phyloP scores from a whole-genome alignment of 768 basidiomycete species.

The Mycena chlorophos region DNA sequence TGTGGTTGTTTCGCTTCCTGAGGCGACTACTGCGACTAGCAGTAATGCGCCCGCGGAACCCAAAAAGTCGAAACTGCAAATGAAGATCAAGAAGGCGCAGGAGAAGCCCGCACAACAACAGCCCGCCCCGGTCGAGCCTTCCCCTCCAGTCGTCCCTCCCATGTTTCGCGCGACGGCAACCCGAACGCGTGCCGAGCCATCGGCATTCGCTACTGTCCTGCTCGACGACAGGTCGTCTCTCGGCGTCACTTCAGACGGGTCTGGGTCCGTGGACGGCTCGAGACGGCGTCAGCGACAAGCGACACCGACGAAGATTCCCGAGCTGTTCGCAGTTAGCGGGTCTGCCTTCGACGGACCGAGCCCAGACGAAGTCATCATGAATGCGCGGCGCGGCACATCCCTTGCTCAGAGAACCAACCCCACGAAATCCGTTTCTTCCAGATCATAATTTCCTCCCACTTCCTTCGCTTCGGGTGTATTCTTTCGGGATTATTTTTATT shows the following conservation, averaged over 20 bases:
- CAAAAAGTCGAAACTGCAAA: constrained; percentile 72
- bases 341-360: constrained; percentile 84
- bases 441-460: constrained; percentile 25
- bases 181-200: constrained; percentile 72
- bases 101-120: constrained; percentile 41
- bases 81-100: constrained; percentile 66
- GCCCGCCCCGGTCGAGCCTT: constrained; percentile 40
- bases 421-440: constrained; percentile 23
- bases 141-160: constrained; percentile 44
- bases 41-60: constrained; percentile 28
- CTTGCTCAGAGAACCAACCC: constrained; percentile 39
- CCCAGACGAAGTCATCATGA: constrained; percentile 87
- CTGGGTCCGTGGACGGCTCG: constrained; percentile 24
- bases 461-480: too few species aligned
- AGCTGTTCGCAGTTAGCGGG: constrained; percentile 34
- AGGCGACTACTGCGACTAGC: constrained; percentile 21
- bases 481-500: constrained; percentile 33
- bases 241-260: too few species aligned
- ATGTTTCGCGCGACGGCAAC: constrained; percentile 57
- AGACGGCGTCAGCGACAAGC: constrained; percentile 27
- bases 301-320: constrained; percentile 33
- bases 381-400: constrained; percentile 75
- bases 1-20: constrained; percentile 50
- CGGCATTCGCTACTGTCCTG: constrained; percentile 73
- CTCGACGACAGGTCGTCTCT: constrained; percentile 43